Base-by-base conservation (phyloP, 805 yeast species). In the Aciculoconidium aculeatum region DNA sequence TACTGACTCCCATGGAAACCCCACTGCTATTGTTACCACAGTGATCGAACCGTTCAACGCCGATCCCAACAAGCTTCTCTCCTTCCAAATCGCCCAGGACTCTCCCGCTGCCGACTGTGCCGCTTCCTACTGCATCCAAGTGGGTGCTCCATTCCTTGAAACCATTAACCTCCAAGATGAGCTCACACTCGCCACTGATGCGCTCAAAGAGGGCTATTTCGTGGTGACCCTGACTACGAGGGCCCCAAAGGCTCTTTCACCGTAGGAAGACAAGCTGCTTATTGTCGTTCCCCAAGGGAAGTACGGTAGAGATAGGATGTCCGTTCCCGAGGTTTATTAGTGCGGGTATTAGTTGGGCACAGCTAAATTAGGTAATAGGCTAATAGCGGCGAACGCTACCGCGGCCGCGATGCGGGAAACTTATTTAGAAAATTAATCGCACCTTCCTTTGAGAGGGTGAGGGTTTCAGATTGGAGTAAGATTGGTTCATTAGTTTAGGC, bases 191-290 rank as follows among this genome's bases (percentile, higher is more conserved):
- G 25, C 42, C 28, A 29, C 36, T 18, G 25, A 36, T 1, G 39
- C 34, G 4, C 35, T 49, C 15, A 22, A 39, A 9, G 32, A 48
- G 15, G 67, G 67, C 6, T 61, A 53, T 44, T 52, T 42, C 35
- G 59, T 60, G 3, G 49, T 53, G 1, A 41, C 46, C 5, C 65
- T 0, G 65, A 59, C 36, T 55, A 58, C 29, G 58, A 59, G 32
- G 66, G 67, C 3, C 48, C 50, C 4, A 44, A 45, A 12, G 42
- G 54, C 1, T 49, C 56, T 1, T 61, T 52, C 32, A 43, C 56
- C 5, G 61, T 48, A n/a, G 61, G 61, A 2, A 32, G 43, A 17
- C 53, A 46, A 27, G 47, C 60, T 3, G 66, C 45, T 5, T 43
- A n/a, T n/a, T n/a, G n/a, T n/a, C n/a, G n/a, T n/a, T n/a, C n/a